Conservation (phyloP, 2,329 filamentous ascomycete species). For the Pseudogymnoascus sp. region DNA sequence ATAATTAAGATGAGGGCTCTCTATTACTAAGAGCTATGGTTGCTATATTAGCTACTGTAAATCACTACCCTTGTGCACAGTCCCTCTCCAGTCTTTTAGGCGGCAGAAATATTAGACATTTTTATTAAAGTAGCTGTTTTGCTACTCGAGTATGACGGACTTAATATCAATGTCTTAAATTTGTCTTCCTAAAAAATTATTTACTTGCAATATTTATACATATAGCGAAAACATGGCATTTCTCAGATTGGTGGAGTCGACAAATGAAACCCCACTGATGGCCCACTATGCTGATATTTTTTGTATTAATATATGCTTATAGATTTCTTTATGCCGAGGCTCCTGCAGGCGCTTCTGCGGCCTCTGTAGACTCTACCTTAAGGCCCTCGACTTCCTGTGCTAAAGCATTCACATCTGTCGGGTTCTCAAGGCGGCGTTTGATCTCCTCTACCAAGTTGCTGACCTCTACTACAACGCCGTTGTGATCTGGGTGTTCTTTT, state of each 20-base stretch:
- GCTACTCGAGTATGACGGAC: background rate
- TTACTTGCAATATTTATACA: background rate
- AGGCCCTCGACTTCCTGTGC: slow-evolving; percentile 24
- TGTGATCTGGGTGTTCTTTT: slow-evolving; percentile 82
- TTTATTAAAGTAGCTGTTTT: background rate
- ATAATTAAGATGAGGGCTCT: no score
- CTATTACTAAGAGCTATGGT: no score
- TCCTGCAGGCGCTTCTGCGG: background rate
- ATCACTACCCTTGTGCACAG: no score
- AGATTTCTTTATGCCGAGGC: background rate
- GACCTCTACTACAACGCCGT: slow-evolving; percentile 68
- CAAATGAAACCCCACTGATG: background rate
- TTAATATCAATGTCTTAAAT: background rate
- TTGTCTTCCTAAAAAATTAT: background rate
- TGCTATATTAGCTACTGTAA: no score
- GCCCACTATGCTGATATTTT: background rate
- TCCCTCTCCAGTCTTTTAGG: no score
- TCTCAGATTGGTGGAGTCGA: background rate
- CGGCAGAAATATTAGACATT: background rate
- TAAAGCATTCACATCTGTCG: slow-evolving; percentile 26
- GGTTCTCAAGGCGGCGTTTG: slow-evolving; percentile 39
- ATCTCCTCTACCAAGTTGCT: slow-evolving; percentile 57
- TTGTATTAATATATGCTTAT: background rate
- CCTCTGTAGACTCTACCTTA: slow-evolving; percentile 18
- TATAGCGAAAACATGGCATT: background rate